Evolutionary conservation across 1,284 basidiomycete genomes (phyloP).

Genomic region (Polyporus tsugae): DNA sequence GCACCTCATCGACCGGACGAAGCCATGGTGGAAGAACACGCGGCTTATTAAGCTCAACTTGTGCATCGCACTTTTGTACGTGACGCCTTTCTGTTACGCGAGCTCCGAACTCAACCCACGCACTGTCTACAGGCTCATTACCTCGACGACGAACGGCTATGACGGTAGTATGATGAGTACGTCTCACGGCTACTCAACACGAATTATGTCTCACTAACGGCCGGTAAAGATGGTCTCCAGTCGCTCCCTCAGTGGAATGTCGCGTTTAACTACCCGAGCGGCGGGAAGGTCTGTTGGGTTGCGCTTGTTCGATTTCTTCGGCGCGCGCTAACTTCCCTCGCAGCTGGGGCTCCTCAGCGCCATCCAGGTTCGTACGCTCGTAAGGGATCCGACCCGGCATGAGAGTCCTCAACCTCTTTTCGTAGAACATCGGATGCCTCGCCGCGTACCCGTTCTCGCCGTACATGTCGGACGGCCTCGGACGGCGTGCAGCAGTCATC

Average conservation of each 20-base stretch:
- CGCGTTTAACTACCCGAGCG: conserved; percentile 63
- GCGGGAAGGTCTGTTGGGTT: conserved; percentile 46
- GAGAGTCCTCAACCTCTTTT: neutral
- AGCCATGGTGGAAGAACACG: conserved; percentile 43
- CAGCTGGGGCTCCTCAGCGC: conserved; percentile 75
- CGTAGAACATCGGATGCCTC: conserved; percentile 69
- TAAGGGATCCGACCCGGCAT: no score
- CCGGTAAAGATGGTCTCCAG: conserved; percentile 62
- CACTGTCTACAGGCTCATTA: conserved; percentile 60
- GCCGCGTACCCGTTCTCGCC: conserved; percentile 74
- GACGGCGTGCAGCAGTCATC: conserved; percentile 68
- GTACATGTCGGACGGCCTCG: conserved; percentile 71
- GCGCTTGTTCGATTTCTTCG: neutral
- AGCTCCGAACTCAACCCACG: neutral
- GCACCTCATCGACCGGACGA: conserved; percentile 38
- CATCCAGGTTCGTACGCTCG: conserved; percentile 60
- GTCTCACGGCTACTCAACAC: neutral
- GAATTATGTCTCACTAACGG: neutral
- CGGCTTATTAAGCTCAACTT: conserved; percentile 62
- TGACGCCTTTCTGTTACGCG: conserved; percentile 11
- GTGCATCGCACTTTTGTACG: conserved; percentile 71
- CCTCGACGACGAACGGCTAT: conserved; percentile 77
- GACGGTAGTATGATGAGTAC: conserved; percentile 77
- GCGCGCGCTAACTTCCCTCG: neutral
- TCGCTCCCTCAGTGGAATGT: conserved; percentile 65